Conservation (phyloP, 768 basidiomycete genomes). For the Amanita muscaria region DNA sequence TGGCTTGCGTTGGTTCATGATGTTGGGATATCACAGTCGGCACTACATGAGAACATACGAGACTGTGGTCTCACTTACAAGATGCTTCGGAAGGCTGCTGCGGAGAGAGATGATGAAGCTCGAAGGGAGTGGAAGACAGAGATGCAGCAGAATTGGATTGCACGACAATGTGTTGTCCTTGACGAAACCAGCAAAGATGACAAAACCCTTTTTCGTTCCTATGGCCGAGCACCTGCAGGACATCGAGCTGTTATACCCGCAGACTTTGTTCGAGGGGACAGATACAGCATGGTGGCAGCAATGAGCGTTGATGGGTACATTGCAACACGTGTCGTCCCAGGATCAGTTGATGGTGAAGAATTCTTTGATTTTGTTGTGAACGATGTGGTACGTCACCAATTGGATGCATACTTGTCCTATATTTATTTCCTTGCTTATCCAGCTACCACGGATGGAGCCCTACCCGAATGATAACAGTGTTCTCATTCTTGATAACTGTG, state of each 20-base stretch:
- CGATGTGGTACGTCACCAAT: slow-evolving; percentile 15
- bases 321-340: slow-evolving; percentile 17
- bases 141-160: no score
- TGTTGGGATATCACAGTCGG: slow-evolving; percentile 10
- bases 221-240: slow-evolving; percentile 16
- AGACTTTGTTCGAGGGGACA: no score
- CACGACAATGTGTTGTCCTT: slow-evolving; percentile 13
- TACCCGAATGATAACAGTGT: slow-evolving; percentile 19
- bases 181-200: slow-evolving; percentile 25
- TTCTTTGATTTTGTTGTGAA: slow-evolving; percentile 24
- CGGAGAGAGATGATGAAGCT: no score
- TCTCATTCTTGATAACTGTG: slow-evolving; percentile 23
- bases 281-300: no score
- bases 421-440: not conserved
- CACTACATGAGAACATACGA: slow-evolving; percentile 10
- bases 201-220: slow-evolving; percentile 16
- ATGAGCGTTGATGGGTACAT: no score
- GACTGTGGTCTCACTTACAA: slow-evolving; percentile 17
- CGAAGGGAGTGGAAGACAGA: no score
- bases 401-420: not conserved
- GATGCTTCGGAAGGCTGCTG: no score
- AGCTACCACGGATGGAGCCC: slow-evolving; percentile 19
- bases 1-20: slow-evolving; percentile 16
- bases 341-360: slow-evolving; percentile 19
- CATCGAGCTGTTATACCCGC: no score